Evolutionary conservation across 179 eudicot species (phyloP).

Genomic region (Patellifolia procumbens): DNA sequence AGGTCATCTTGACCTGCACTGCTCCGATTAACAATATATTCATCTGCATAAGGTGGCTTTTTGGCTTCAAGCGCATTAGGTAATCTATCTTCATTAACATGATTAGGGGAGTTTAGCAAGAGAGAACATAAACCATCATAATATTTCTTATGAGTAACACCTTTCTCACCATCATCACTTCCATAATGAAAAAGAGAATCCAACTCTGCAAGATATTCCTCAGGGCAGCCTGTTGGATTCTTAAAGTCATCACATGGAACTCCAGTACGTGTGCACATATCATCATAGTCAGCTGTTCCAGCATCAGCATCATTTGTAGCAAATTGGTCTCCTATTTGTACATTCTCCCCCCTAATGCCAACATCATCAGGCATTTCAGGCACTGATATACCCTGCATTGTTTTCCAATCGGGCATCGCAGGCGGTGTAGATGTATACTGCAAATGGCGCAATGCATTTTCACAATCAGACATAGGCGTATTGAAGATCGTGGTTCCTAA

Average conservation of each 20-base stretch:
- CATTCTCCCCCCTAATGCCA: conserved; percentile 28
- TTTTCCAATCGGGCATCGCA: conserved; percentile 46
- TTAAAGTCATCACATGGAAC: conserved; percentile 33
- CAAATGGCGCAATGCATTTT: conserved; percentile 41
- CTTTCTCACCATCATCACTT: conserved; percentile 40
- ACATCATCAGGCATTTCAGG: conserved; percentile 39
- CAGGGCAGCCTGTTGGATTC: conserved; percentile 37
- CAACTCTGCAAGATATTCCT: conserved; percentile 39
- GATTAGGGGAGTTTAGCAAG: conserved; percentile 49
- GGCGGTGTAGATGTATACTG: conserved; percentile 46
- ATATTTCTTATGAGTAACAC: conserved; percentile 38
- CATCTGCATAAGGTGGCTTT: conserved; percentile 28
- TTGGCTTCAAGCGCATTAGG: conserved; percentile 26
- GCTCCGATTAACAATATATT: conserved; percentile 23
- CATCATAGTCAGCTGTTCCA: conserved; percentile 32
- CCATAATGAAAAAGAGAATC: conserved; percentile 39
- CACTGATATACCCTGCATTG: conserved; percentile 34
- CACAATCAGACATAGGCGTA: conserved; percentile 39
- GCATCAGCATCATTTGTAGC: conserved; percentile 29
- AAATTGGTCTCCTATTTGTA: conserved; percentile 31
- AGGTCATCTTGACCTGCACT: conserved; percentile 24
- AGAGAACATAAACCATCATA: conserved; percentile 47
- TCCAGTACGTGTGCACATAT: conserved; percentile 26
- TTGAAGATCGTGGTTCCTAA: conserved; percentile 27
- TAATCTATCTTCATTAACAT: conserved; percentile 26